These are phyloP conservation scores for Anastatica hierochuntica DNA, from an alignment of 345 rosid species.

Conservation along the genomic window DNA sequence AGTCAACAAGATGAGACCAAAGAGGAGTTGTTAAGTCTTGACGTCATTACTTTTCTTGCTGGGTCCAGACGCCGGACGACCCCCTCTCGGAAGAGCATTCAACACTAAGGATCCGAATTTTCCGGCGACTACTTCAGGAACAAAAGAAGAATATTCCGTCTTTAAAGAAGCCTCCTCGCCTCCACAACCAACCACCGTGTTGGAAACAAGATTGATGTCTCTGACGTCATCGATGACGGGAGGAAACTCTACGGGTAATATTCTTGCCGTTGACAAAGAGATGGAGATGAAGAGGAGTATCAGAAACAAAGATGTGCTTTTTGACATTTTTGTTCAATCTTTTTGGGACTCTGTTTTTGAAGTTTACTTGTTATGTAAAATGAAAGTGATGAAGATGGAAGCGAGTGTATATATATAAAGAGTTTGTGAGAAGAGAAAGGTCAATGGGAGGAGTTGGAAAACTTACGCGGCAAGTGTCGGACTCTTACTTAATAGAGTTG, in stretches of 20 bases:
- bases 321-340: background rate
- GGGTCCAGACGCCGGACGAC: constrained; percentile 40
- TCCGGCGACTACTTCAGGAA: constrained; percentile 17
- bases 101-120: constrained; percentile 42
- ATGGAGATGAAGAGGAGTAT: constrained; percentile 14
- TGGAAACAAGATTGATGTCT: constrained; percentile 11
- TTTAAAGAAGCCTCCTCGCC: constrained; percentile 1
- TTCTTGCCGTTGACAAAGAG: constrained; percentile 12
- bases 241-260: constrained; percentile 12
- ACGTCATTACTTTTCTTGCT: constrained; percentile 38
- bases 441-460: constrained; percentile 19
- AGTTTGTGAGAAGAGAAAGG: constrained; percentile 3
- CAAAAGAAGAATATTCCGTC: constrained; percentile 8
- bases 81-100: constrained; percentile 52
- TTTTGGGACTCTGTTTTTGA: background rate
- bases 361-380: background rate
- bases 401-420: constrained; percentile 3
- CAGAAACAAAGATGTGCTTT: constrained; percentile 9
- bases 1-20: too few relatives aligned
- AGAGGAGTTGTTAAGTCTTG: constrained; percentile 24
- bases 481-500: background rate
- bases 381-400: constrained; percentile 16
- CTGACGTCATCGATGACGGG: constrained; percentile 2
- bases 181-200: constrained; percentile 21
- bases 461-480: constrained; percentile 30